These are phyloP conservation scores for Gymnopilus junonius DNA, from an alignment of 768 basidiomycete species.

Conservation along the genomic window DNA sequence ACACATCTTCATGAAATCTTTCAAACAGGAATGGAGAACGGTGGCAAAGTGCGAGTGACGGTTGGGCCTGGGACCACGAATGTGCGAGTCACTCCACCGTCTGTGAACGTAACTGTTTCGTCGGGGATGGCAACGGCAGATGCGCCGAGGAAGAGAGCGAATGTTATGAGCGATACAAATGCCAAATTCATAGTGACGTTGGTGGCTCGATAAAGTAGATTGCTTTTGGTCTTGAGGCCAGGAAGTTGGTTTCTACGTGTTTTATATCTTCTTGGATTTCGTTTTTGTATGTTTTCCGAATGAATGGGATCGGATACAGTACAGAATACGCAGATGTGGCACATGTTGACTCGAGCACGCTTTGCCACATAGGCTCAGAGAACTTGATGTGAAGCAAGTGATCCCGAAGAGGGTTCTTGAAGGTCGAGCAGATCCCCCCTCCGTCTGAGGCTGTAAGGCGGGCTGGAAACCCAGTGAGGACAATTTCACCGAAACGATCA, in stretches of 20 bases:
- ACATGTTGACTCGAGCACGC: not conserved
- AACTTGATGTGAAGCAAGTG: not conserved
- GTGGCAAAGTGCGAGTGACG: constrained; percentile 10
- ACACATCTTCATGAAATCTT: no score
- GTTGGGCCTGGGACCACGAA: constrained; percentile 2
- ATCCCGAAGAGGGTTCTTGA: not conserved
- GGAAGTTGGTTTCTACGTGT: no score
- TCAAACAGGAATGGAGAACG: constrained; percentile 14
- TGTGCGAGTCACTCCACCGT: constrained; percentile 7
- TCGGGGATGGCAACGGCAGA: constrained; percentile 18
- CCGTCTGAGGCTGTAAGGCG: not conserved
- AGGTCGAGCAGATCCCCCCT: no score
- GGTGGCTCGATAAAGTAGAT: not conserved
- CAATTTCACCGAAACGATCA: not conserved
- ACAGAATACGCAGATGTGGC: not conserved
- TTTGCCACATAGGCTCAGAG: not conserved
- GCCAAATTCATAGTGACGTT: constrained; percentile 17
- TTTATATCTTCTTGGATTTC: no score
- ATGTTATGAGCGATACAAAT: constrained; percentile 11
- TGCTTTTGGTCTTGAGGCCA: not conserved
- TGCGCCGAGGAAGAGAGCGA: constrained; percentile 17
- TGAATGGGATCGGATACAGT: not conserved
- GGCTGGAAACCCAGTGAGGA: not conserved
- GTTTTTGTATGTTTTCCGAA: not conserved
- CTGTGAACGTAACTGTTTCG: constrained; percentile 8